Conservation (phyloP, 352 stramenopile species). For the Phytophthora sansomeana region DNA sequence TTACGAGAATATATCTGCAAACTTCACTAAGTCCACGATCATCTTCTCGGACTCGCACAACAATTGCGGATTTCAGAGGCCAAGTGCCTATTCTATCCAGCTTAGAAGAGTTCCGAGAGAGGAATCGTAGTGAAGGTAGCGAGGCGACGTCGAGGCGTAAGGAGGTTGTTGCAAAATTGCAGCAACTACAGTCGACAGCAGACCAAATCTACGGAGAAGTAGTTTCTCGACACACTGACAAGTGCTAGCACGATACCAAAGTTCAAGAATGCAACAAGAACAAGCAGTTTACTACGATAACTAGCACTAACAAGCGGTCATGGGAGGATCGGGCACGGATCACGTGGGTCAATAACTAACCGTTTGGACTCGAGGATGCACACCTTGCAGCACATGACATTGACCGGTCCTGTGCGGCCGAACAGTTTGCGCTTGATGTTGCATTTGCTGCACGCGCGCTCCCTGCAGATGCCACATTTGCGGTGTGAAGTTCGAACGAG, state of each 20-base stretch:
- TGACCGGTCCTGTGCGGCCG: conserved; percentile 34
- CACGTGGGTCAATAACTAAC: conserved; percentile 42
- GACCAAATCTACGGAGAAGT: conserved; percentile 21
- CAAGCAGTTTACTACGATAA: conserved; percentile 8
- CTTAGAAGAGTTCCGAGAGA: neutral
- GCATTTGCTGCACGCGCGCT: conserved; percentile 48
- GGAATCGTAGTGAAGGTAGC: neutral
- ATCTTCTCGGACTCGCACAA: neutral
- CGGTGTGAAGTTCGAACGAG: conserved; percentile 34
- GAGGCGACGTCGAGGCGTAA: neutral
- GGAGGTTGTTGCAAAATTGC: neutral
- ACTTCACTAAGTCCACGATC: neutral
- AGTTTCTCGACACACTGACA: neutral
- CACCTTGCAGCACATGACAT: conserved; percentile 45
- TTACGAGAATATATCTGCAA: conserved; percentile 5
- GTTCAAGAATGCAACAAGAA: neutral
- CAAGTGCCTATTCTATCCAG: neutral
- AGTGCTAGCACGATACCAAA: neutral
- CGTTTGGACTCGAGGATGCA: conserved; percentile 51
- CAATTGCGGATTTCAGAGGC: conserved; percentile 3
- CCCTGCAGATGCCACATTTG: conserved; percentile 44
- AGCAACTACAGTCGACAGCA: conserved; percentile 3
- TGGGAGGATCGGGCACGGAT: conserved; percentile 46
- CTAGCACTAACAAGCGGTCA: neutral
- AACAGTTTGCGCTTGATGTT: conserved; percentile 49